These are phyloP conservation scores for Dactylis glomerata DNA, from an alignment of 176 grass and related monocot genomes.

Conservation along the genomic window DNA sequence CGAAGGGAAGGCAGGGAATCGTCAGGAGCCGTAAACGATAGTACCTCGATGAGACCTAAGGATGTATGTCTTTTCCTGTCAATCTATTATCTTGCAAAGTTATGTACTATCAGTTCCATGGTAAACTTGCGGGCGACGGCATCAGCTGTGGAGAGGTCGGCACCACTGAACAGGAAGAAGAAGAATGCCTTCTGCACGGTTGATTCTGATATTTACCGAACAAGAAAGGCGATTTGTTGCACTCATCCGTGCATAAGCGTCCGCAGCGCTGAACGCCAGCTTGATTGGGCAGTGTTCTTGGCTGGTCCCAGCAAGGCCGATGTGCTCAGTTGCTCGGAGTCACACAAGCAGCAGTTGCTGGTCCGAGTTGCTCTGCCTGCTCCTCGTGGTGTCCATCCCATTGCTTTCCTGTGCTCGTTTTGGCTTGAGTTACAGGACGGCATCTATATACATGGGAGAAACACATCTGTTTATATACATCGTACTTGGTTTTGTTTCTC, in stretches of 20 bases:
- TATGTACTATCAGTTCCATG: constrained; percentile 51
- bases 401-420: constrained; percentile 17
- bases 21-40: constrained; percentile 40
- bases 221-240: constrained; percentile 34
- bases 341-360: constrained; percentile 19
- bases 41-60: constrained; percentile 50
- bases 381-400: neutral
- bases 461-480: neutral
- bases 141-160: neutral
- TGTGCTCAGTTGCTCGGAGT: constrained; percentile 8
- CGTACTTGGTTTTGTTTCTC: neutral
- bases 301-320: constrained; percentile 1
- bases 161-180: constrained; percentile 20
- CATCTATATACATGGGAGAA: neutral
- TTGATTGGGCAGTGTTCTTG: neutral
- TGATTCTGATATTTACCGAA: constrained; percentile 15
- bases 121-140: constrained; percentile 19
- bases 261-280: neutral
- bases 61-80: constrained; percentile 72
- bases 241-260: neutral
- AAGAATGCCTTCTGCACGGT: constrained; percentile 25
- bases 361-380: neutral
- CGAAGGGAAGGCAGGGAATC: constrained; percentile 53
- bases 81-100: constrained; percentile 49
- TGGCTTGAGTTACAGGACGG: constrained; percentile 11